Evolutionary conservation across 2,329 filamentous ascomycete species (phyloP).

Genomic region (Fusarium caatingaense): DNA sequence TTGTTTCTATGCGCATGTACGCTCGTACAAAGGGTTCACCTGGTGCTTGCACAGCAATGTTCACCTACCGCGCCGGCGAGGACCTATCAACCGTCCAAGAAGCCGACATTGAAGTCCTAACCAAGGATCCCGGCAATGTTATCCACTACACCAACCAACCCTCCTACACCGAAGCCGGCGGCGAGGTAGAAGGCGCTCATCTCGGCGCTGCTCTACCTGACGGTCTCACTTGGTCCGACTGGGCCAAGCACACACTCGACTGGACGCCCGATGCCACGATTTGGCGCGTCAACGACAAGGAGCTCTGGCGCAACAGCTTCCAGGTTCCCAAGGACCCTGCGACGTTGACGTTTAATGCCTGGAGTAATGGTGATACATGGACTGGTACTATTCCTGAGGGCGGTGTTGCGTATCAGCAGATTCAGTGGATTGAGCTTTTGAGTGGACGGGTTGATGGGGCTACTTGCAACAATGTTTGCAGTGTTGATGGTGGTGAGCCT

Average conservation of each 20-base stretch:
- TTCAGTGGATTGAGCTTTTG: constrained; percentile 70
- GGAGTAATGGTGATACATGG: constrained; percentile 69
- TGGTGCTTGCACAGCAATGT: constrained; percentile 63
- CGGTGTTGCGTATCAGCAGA: constrained; percentile 63
- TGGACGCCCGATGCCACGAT: constrained; percentile 65
- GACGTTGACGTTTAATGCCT: constrained; percentile 66
- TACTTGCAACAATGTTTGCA: constrained; percentile 38
- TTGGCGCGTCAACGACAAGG: constrained; percentile 64
- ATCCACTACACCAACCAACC: constrained; percentile 72
- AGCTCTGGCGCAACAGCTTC: constrained; percentile 63
- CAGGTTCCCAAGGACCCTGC: constrained; percentile 64
- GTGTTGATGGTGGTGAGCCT: constrained; percentile 47
- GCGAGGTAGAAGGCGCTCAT: constrained; percentile 58
- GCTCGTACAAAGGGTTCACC: constrained; percentile 59
- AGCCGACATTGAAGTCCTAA: constrained; percentile 63
- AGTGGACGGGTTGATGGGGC: constrained; percentile 54
- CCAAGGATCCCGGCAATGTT: constrained; percentile 53
- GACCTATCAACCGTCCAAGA: constrained; percentile 57
- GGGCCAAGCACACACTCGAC: constrained; percentile 68
- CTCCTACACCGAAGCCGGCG: constrained; percentile 57
- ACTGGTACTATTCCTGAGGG: constrained; percentile 64
- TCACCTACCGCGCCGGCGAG: constrained; percentile 58
- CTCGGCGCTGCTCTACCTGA: constrained; percentile 57
- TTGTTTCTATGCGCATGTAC: constrained; percentile 57
- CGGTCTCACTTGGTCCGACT: constrained; percentile 60